A percentile compares a stretch with the other conserved stretches of the same genome.
phyloP scores from a whole-genome alignment of 768 basidiomycete genomes.

The Boletus sensibilis region DNA sequence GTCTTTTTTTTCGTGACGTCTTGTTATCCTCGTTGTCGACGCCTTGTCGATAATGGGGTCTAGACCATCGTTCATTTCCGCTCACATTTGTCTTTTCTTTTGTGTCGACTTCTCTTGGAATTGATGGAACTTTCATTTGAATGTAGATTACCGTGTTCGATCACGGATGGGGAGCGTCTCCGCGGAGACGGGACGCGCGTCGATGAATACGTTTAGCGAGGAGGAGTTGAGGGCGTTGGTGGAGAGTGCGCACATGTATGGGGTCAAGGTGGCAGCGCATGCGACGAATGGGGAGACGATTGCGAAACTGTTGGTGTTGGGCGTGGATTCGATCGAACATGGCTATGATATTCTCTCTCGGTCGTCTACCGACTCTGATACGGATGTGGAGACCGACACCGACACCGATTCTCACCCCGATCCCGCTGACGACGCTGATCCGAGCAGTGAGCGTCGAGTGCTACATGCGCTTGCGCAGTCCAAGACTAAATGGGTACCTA shows the following conservation, averaged over 20 bases:
- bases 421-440: constrained; percentile 1
- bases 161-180: constrained; percentile 46
- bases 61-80: constrained; percentile 14
- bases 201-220: constrained; percentile 44
- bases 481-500: constrained; percentile 54
- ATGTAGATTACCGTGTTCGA: constrained; percentile 52
- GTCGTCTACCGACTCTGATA: not conserved
- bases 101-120: not conserved
- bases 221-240: constrained; percentile 51
- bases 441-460: not conserved
- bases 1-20: not conserved
- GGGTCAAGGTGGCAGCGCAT: constrained; percentile 61
- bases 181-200: constrained; percentile 29
- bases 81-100: not conserved
- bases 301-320: constrained; percentile 26
- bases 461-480: constrained; percentile 25
- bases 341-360: constrained; percentile 33
- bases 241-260: constrained; percentile 48
- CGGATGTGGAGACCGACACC: not conserved
- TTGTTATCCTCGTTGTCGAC: constrained; percentile 3
- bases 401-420: not conserved
- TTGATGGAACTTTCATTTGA: not conserved
- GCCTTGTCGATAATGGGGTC: not conserved
- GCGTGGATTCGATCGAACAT: constrained; percentile 60
- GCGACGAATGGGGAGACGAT: constrained; percentile 38